Evolutionary conservation across 495 filamentous ascomycete species (phyloP).

Genomic region (Lophiostoma macrostomum): DNA sequence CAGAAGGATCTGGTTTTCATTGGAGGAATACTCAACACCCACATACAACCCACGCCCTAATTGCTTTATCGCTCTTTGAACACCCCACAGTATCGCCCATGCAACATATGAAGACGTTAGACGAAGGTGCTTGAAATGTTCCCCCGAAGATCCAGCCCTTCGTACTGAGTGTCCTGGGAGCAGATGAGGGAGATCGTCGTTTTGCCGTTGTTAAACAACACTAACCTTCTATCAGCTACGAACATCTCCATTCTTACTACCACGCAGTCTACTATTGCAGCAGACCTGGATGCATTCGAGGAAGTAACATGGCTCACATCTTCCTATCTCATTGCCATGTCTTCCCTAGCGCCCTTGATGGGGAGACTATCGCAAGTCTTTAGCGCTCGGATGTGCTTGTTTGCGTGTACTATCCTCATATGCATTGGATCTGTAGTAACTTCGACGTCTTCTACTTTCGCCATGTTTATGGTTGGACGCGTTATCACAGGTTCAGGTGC

Average conservation of each 20-base stretch:
- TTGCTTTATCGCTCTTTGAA: too few relatives aligned
- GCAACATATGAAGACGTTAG: neutral
- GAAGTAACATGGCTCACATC: slow-evolving; percentile 73
- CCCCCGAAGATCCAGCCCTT: too few relatives aligned
- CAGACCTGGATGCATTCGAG: slow-evolving; percentile 67
- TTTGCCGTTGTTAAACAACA: too few relatives aligned
- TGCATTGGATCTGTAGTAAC: slow-evolving; percentile 61
- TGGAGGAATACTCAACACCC: too few relatives aligned
- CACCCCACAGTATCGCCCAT: neutral
- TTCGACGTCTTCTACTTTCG: slow-evolving; percentile 53
- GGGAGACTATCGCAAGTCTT: slow-evolving; percentile 69
- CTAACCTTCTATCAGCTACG: slow-evolving; percentile 37
- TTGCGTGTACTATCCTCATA: slow-evolving; percentile 55
- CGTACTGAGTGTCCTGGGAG: too few relatives aligned
- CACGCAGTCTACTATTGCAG: slow-evolving; percentile 67
- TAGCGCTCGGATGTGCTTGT: slow-evolving; percentile 58
- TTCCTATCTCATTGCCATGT: slow-evolving; percentile 68
- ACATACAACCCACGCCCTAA: too few relatives aligned
- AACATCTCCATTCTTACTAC: slow-evolving; percentile 79
- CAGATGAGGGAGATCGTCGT: too few relatives aligned
- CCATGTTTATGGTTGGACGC: slow-evolving; percentile 63
- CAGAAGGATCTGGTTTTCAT: too few relatives aligned
- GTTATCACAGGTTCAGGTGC: slow-evolving; percentile 62
- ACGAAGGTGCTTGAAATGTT: too few relatives aligned
- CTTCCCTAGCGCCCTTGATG: slow-evolving; percentile 60